Evolutionary conservation across 1,139 yeast species (phyloP).

Genomic region (Blastobotrys serpentis): DNA sequence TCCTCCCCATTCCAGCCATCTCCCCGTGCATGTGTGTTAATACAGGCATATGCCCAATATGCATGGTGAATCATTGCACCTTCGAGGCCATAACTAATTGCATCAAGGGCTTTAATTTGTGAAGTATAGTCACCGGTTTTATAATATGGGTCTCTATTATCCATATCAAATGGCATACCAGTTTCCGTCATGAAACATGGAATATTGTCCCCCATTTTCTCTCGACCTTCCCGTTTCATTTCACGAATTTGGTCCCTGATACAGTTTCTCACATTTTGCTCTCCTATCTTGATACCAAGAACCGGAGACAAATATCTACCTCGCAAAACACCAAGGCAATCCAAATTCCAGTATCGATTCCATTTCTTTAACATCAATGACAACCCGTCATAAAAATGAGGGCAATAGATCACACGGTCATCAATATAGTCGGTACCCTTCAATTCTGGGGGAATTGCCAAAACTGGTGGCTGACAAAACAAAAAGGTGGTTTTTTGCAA

Average conservation of each 20-base stretch:
- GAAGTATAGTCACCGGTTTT: conserved; percentile 58
- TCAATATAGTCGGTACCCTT: conserved; percentile 56
- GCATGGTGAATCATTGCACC: conserved; percentile 67
- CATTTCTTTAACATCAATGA: conserved; percentile 82
- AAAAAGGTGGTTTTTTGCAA: conserved; percentile 51
- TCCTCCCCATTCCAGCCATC: conserved; percentile 90
- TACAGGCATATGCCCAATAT: conserved; percentile 75
- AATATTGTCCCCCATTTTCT: conserved; percentile 53
- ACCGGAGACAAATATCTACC: conserved; percentile 69
- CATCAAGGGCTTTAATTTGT: conserved; percentile 78
- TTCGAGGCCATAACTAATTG: conserved; percentile 71
- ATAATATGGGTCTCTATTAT: conserved; percentile 59
- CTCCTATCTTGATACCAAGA: conserved; percentile 76
- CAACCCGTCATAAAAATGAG: conserved; percentile 89
- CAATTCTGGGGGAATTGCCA: conserved; percentile 73
- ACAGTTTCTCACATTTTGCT: conserved; percentile 67
- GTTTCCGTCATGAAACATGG: conserved; percentile 84
- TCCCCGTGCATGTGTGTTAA: conserved; percentile 73
- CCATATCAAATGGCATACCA: conserved; percentile 94
- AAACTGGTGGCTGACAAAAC: conserved; percentile 79
- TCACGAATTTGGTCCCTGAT: conserved; percentile 61
- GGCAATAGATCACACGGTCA: conserved; percentile 64
- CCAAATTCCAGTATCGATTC: conserved; percentile 63
- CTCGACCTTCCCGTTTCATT: conserved; percentile 59
- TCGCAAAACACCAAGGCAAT: conserved; percentile 77